Evolutionary conservation across 345 rosid genomes (phyloP).

Genomic region (Aethionema arabicum): DNA sequence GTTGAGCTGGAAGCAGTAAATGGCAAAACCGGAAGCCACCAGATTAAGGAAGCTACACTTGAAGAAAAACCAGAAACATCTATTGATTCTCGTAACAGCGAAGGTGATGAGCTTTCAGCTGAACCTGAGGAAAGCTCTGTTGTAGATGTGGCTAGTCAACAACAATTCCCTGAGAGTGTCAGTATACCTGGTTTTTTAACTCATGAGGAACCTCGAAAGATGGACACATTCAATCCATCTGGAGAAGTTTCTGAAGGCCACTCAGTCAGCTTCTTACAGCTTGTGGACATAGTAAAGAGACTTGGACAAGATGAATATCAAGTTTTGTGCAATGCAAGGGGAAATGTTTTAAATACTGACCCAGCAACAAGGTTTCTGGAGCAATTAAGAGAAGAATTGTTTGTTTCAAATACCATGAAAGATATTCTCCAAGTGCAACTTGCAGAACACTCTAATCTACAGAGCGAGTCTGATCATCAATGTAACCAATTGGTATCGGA

Average conservation of each 20-base stretch:
- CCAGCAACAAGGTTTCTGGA: constrained; percentile 42
- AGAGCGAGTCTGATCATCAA: constrained; percentile 43
- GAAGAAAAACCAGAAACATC: constrained; percentile 34
- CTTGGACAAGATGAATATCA: constrained; percentile 59
- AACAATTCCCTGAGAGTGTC: constrained; percentile 39
- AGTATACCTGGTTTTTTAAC: constrained; percentile 36
- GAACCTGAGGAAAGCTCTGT: constrained; percentile 29
- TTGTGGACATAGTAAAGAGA: constrained; percentile 45
- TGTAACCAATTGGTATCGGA: constrained; percentile 46
- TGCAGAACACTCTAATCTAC: constrained; percentile 54
- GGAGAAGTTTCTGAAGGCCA: constrained; percentile 31
- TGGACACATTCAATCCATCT: constrained; percentile 29
- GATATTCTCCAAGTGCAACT: constrained; percentile 62
- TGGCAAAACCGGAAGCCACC: constrained; percentile 27
- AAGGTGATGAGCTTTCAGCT: constrained; percentile 29
- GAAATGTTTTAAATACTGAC: constrained; percentile 31
- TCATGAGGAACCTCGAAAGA: constrained; percentile 41
- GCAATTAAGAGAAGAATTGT: constrained; percentile 61
- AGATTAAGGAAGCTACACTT: constrained; percentile 19
- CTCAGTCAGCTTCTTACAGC: constrained; percentile 46
- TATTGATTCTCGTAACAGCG: constrained; percentile 18
- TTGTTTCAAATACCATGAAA: constrained; percentile 47
- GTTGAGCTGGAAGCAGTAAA: constrained; percentile 34
- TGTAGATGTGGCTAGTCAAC: constrained; percentile 39
- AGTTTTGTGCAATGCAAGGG: constrained; percentile 51